Evolutionary conservation across 1,284 basidiomycete species (phyloP).

Genomic region (Puccinia triticina): DNA sequence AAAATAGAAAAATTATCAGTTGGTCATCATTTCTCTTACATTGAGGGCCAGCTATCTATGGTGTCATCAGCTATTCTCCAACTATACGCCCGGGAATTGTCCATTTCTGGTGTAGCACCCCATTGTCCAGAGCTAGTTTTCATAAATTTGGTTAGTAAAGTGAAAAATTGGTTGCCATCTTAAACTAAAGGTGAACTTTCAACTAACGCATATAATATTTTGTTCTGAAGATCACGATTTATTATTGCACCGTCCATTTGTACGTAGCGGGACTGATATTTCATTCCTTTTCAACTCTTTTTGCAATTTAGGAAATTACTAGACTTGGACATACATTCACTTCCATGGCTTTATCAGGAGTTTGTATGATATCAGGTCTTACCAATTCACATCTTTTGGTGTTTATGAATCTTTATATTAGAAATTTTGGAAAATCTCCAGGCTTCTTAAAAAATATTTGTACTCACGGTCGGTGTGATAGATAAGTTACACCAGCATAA

Average conservation of each 20-base stretch:
- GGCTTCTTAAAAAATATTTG: neutral
- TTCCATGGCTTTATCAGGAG: neutral
- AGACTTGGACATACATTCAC: slow-evolving; percentile 31
- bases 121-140: slow-evolving; percentile 35
- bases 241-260: slow-evolving; percentile 28
- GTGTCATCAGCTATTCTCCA: slow-evolving; percentile 35
- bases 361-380: neutral
- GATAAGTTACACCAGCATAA: slow-evolving; percentile 1
- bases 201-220: slow-evolving; percentile 40
- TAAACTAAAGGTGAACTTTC: neutral
- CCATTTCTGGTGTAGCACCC: slow-evolving; percentile 16
- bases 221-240: neutral
- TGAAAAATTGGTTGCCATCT: neutral
- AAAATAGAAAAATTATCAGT: neutral
- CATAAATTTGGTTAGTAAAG: neutral
- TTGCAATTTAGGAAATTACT: neutral
- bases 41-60: slow-evolving; percentile 18
- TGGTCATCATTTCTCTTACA: slow-evolving; percentile 1
- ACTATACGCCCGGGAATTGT: slow-evolving; percentile 4
- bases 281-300: neutral
- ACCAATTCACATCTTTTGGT: slow-evolving; percentile 20
- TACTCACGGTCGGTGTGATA: slow-evolving; percentile 19
- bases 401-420: neutral
- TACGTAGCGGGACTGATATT: slow-evolving; percentile 20
- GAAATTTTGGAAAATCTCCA: neutral